These are phyloP conservation scores for Pichia sp. DNA, from an alignment of 1,139 yeast genomes.

Conservation along the genomic window DNA sequence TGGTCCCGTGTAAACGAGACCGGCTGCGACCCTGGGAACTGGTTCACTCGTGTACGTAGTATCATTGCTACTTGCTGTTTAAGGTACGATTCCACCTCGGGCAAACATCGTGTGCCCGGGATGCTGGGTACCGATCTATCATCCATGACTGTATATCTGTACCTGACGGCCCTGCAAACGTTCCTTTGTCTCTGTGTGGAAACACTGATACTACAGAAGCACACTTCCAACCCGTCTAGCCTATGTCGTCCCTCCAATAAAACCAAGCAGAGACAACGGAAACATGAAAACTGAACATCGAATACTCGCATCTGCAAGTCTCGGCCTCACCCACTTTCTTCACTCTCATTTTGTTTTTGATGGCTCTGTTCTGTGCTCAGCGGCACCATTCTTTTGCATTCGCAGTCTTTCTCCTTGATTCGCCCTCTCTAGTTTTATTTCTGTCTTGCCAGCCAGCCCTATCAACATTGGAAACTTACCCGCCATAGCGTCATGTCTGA, in stretches of 20 bases:
- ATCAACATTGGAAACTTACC: neutral
- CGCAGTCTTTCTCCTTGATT: neutral
- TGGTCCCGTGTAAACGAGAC: constrained; percentile 81
- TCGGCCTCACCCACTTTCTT: neutral
- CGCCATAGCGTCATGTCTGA: constrained; percentile 1
- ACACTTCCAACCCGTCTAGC: too few relatives aligned
- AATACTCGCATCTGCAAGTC: neutral
- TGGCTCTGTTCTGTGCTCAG: constrained; percentile 3
- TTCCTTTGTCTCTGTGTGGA: neutral
- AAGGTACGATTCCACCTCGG: constrained; percentile 63
- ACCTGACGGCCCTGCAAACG: neutral
- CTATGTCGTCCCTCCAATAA: too few relatives aligned
- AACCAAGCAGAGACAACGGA: too few relatives aligned
- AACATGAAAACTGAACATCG: neutral
- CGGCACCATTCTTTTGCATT: neutral
- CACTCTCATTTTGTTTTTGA: neutral
- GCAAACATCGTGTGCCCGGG: constrained; percentile 78
- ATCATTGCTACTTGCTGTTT: constrained; percentile 68
- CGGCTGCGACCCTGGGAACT: constrained; percentile 92
- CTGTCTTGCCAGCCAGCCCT: neutral
- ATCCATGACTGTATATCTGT: constrained; percentile 18
- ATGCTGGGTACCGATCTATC: constrained; percentile 73
- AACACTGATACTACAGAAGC: neutral
- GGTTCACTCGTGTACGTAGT: constrained; percentile 48
- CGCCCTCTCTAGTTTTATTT: neutral